phyloP scores from a whole-genome alignment of 1,139 yeast species.

The Pichia sp. region DNA sequence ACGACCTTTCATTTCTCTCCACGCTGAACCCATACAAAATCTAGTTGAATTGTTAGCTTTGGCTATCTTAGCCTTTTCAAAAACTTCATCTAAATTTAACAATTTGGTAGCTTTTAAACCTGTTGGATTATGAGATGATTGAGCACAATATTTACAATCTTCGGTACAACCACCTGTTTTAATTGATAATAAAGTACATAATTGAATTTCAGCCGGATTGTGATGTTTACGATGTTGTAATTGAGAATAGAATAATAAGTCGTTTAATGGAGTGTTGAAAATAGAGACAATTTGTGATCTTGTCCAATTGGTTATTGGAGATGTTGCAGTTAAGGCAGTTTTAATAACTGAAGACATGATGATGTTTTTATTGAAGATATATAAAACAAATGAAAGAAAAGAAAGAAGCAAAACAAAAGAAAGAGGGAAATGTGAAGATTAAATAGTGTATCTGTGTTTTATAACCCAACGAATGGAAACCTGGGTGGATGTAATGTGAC shows the following conservation, averaged over 20 bases:
- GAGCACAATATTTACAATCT: constrained; percentile 78
- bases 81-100: constrained; percentile 53
- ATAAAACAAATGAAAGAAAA: too few relatives aligned
- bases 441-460: too few relatives aligned
- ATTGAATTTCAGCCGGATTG: constrained; percentile 63
- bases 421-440: background rate
- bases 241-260: constrained; percentile 55
- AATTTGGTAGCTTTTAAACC: constrained; percentile 64
- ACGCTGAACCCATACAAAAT: constrained; percentile 83
- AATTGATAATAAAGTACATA: constrained; percentile 68
- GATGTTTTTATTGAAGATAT: too few relatives aligned
- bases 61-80: constrained; percentile 58
- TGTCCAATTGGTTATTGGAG: constrained; percentile 53
- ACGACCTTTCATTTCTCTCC: constrained; percentile 81
- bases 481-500: background rate
- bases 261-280: constrained; percentile 61
- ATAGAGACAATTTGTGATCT: constrained; percentile 51
- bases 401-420: background rate
- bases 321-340: constrained; percentile 21
- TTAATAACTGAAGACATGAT: background rate
- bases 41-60: constrained; percentile 67
- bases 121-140: constrained; percentile 60
- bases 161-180: constrained; percentile 80
- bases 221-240: constrained; percentile 60
- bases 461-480: background rate